Evolutionary conservation across 148 eudicot species (phyloP).

Genomic region (Chenopodium formosanum): DNA sequence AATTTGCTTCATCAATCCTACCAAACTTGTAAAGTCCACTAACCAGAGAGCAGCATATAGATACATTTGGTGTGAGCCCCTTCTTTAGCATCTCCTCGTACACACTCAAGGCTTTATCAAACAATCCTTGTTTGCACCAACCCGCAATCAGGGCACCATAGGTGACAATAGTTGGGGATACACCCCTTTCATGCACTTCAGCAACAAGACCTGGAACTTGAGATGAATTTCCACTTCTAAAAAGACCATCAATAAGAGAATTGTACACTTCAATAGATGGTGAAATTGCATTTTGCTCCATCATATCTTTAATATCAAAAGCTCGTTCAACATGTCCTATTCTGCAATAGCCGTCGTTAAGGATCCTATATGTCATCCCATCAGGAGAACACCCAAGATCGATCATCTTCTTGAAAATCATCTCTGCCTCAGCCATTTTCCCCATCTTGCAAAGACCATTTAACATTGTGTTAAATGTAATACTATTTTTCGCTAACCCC

Average conservation of each 20-base stretch:
- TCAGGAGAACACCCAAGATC: slow-evolving; percentile 67
- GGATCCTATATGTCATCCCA: slow-evolving; percentile 52
- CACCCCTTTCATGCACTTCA: slow-evolving; percentile 43
- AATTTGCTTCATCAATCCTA: slow-evolving; percentile 49
- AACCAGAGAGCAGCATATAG: slow-evolving; percentile 50
- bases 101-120: slow-evolving; percentile 49
- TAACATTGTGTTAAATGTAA: slow-evolving; percentile 62
- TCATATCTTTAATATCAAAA: slow-evolving; percentile 41
- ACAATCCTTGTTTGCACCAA: slow-evolving; percentile 58
- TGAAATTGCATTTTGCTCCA: slow-evolving; percentile 45
- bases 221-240: slow-evolving; percentile 38
- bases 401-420: slow-evolving; percentile 56
- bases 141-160: slow-evolving; percentile 67
- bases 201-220: slow-evolving; percentile 35
- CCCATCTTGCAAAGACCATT: slow-evolving; percentile 80
- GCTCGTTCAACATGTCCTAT: slow-evolving; percentile 51
- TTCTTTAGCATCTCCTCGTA: slow-evolving; percentile 54
- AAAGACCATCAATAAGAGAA: slow-evolving; percentile 57
- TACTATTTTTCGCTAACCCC: slow-evolving; percentile 42
- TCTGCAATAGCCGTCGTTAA: slow-evolving; percentile 57
- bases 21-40: slow-evolving; percentile 57
- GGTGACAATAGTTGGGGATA: slow-evolving; percentile 50
- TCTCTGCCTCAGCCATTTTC: slow-evolving; percentile 61
- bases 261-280: slow-evolving; percentile 63
- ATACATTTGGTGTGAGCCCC: slow-evolving; percentile 48